These are phyloP conservation scores for Kalanchoe fedtschenkoi DNA, from an alignment of 164 flowering plant genomes.

Conservation along the genomic window DNA sequence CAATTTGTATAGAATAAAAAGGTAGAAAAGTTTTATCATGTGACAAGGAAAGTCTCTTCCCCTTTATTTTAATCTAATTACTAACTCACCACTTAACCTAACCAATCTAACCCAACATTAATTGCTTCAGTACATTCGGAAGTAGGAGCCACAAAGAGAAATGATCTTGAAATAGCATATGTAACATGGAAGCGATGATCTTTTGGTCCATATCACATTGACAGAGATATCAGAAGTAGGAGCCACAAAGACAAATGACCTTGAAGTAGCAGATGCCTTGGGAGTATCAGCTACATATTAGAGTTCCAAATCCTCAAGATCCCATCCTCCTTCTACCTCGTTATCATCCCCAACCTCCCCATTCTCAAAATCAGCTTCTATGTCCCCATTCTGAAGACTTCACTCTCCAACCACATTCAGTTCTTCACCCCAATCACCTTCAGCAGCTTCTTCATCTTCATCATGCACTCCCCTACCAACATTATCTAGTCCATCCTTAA, in stretches of 20 bases:
- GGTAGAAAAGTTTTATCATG: too few species aligned
- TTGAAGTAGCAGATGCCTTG: constrained; percentile 27
- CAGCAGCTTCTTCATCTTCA: constrained; percentile 56
- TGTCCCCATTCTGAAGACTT: constrained; percentile 46
- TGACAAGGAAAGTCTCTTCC: too few species aligned
- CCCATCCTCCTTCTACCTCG: constrained; percentile 68
- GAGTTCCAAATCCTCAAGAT: constrained; percentile 53
- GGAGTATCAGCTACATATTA: constrained; percentile 51
- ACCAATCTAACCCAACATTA: too few species aligned
- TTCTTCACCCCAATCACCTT: constrained; percentile 71
- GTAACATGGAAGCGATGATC: constrained; percentile 71
- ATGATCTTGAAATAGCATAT: constrained; percentile 27
- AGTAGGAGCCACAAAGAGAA: constrained; percentile 63
- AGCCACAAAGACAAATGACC: constrained; percentile 54
- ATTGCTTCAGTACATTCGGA: too few species aligned
- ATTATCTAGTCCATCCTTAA: constrained; percentile 66
- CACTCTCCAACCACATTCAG: constrained; percentile 53
- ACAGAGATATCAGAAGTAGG: constrained; percentile 78
- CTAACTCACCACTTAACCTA: too few species aligned
- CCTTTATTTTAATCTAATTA: too few species aligned
- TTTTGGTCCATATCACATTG: constrained; percentile 70
- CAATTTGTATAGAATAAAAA: too few species aligned
- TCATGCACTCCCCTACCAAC: constrained; percentile 28
- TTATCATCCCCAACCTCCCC: constrained; percentile 48
- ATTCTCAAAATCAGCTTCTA: constrained; percentile 30